phyloP scores from a whole-genome alignment of 306 rosid species.

The Glycine soja region DNA sequence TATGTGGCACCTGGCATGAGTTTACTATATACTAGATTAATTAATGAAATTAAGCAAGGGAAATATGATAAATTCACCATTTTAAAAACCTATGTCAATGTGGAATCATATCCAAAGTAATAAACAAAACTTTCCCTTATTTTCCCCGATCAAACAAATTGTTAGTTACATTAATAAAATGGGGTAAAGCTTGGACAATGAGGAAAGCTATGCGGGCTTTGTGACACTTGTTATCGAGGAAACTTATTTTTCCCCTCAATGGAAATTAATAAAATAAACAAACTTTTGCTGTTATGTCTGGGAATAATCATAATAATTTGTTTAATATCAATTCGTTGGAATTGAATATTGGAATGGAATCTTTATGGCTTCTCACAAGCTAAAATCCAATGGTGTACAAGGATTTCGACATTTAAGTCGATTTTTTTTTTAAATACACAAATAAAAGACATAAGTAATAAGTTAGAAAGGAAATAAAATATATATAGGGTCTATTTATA shows the following conservation, averaged over 20 bases:
- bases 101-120: neutral
- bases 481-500: no score
- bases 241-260: neutral
- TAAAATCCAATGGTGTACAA: no score
- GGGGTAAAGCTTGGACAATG: neutral
- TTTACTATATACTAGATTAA: neutral
- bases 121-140: neutral
- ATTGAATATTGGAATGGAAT: no score
- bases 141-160: neutral
- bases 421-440: no score
- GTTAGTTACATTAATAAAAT: neutral
- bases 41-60: neutral
- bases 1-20: slow-evolving; percentile 39
- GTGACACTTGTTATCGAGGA: slow-evolving; percentile 39
- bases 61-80: neutral
- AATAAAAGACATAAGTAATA: no score
- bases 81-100: slow-evolving; percentile 12
- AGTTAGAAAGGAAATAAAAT: no score
- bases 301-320: no score
- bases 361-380: no score
- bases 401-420: no score
- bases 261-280: slow-evolving; percentile 2
- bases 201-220: neutral
- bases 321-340: no score
- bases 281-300: no score